Percentiles rank a stretch among this genome's conserved stretches.
Conservation (phyloP, 352 stramenopile genomes). For the Globisporangium nodosum region DNA sequence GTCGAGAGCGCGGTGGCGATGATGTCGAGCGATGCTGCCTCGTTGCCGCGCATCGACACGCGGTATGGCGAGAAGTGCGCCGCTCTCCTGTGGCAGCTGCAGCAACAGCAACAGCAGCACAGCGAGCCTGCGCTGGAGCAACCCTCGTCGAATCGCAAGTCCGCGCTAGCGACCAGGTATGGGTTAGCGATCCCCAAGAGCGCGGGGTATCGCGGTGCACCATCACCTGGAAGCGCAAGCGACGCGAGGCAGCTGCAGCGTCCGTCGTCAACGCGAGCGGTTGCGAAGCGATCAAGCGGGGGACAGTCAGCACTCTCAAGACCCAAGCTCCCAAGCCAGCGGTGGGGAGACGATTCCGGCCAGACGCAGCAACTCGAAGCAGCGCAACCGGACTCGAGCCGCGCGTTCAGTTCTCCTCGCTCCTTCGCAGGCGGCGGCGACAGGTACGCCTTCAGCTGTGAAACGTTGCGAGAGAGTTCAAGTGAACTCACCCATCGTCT, state of each 20-base stretch:
- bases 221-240: not conserved
- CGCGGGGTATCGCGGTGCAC: slow-evolving; percentile 1
- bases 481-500: too few relatives aligned
- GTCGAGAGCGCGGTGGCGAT: not conserved
- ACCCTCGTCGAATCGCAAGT: not conserved
- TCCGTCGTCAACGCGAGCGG: slow-evolving; percentile 5
- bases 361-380: slow-evolving; percentile 8
- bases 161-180: slow-evolving; percentile 2
- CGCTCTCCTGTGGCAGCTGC: slow-evolving; percentile 4
- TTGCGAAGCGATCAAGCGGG: not conserved
- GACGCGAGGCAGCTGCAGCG: not conserved
- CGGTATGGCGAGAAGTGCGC: slow-evolving; percentile 9
- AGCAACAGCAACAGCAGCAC: not conserved
- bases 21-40: not conserved
- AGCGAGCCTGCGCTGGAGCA: slow-evolving; percentile 1
- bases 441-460: not conserved
- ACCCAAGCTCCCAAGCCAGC: not conserved
- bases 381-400: not conserved
- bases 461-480: not conserved
- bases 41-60: slow-evolving; percentile 11
- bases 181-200: slow-evolving; percentile 6
- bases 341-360: not conserved
- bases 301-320: not conserved
- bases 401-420: slow-evolving; percentile 4
- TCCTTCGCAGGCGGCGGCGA: not conserved